Conservation (phyloP, 2,329 filamentous ascomycete species). For the Verticillium albo-atrum region DNA sequence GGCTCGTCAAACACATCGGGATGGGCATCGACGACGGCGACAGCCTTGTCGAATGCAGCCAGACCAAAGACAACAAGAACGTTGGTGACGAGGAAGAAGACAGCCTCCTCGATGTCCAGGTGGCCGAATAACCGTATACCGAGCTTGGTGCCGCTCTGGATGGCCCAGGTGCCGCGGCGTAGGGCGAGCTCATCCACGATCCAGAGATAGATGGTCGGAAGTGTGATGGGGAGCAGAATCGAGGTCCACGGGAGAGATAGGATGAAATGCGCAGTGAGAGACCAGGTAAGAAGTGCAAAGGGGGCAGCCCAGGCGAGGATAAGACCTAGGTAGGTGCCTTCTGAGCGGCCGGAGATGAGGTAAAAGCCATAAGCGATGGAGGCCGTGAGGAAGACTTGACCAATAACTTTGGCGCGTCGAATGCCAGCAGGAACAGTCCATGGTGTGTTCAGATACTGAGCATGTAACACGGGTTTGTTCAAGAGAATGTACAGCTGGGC, state of each 20-base stretch:
- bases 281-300: conserved; percentile 61
- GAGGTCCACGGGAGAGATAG: conserved; percentile 53
- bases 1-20: conserved; percentile 50
- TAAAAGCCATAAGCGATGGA: conserved; percentile 37
- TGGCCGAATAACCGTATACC: conserved; percentile 58
- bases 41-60: conserved; percentile 63
- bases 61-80: conserved; percentile 65
- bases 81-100: conserved; percentile 71
- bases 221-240: conserved; percentile 52
- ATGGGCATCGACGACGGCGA: conserved; percentile 62
- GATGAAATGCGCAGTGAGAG: conserved; percentile 59
- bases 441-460: conserved; percentile 32
- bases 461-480: conserved; percentile 57
- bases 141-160: conserved; percentile 63
- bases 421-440: conserved; percentile 18
- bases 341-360: conserved; percentile 38
- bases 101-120: conserved; percentile 68
- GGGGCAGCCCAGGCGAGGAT: conserved; percentile 67
- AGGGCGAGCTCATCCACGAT: conserved; percentile 66
- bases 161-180: conserved; percentile 66
- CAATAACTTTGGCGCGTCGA: conserved; percentile 30
- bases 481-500: conserved; percentile 62
- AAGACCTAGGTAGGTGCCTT: conserved; percentile 63
- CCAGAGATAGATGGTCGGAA: conserved; percentile 69
- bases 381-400: conserved; percentile 44